Conservation (phyloP, 768 basidiomycete genomes). For the Amanita rubescens region DNA sequence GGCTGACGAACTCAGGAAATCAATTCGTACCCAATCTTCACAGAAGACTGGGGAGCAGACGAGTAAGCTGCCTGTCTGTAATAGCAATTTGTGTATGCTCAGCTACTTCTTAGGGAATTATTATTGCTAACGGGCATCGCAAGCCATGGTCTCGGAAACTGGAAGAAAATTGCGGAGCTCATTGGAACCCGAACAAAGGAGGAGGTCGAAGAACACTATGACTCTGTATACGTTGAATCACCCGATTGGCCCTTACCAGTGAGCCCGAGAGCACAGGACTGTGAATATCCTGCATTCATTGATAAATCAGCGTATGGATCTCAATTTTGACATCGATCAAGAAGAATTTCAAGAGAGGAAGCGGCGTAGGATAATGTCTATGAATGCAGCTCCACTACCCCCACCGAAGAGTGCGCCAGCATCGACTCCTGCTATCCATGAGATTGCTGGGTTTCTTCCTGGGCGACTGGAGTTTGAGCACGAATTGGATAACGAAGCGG, state of each 20-base stretch:
- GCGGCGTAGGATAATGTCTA: slow-evolving; percentile 76
- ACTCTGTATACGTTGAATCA: slow-evolving; percentile 70
- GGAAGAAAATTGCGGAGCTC: slow-evolving; percentile 93
- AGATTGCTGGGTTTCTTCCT: slow-evolving; percentile 88
- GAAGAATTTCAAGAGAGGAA: slow-evolving; percentile 86
- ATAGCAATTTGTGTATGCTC: not conserved
- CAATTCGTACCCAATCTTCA: slow-evolving; percentile 94
- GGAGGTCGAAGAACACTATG: slow-evolving; percentile 89
- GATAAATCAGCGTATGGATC: slow-evolving; percentile 40
- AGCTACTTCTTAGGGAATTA: slow-evolving; percentile 56
- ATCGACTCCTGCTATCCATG: slow-evolving; percentile 87
- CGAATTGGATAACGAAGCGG: slow-evolving; percentile 95
- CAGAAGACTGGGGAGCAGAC: slow-evolving; percentile 95
- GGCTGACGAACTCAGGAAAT: slow-evolving; percentile 54
- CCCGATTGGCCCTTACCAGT: slow-evolving; percentile 78
- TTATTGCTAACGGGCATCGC: slow-evolving; percentile 84
- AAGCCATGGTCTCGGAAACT: slow-evolving; percentile 87
- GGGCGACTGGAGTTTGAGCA: slow-evolving; percentile 98
- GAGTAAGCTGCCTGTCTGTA: slow-evolving; percentile 49
- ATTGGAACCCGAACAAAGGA: slow-evolving; percentile 91
- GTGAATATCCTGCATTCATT: slow-evolving; percentile 11
- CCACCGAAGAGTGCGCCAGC: slow-evolving; percentile 72
- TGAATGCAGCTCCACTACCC: slow-evolving; percentile 52
- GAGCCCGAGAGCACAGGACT: slow-evolving; percentile 20
- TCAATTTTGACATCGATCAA: slow-evolving; percentile 62